phyloP scores from a whole-genome alignment of 2,329 filamentous ascomycete species.

The Cyphellophora attinorum region DNA sequence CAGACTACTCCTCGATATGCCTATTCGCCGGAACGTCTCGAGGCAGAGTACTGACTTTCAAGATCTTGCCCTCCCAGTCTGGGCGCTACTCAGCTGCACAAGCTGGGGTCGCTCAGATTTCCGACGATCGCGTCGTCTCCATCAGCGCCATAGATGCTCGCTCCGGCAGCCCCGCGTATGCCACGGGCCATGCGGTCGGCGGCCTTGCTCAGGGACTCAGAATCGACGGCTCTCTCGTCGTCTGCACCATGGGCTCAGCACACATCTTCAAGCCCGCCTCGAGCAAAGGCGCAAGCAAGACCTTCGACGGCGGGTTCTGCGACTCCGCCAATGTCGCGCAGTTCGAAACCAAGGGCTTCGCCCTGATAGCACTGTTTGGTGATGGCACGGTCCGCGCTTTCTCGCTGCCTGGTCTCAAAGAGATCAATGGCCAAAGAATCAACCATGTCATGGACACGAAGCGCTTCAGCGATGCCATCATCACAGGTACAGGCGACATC shows the following conservation, averaged over 20 bases:
- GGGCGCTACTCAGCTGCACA: conserved; percentile 64
- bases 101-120: conserved; percentile 57
- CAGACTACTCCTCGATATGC: conserved; percentile 88
- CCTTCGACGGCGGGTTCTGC: conserved; percentile 75
- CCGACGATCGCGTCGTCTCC: conserved; percentile 58
- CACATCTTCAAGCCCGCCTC: conserved; percentile 79
- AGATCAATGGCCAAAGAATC: conserved; percentile 62
- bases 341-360: conserved; percentile 64
- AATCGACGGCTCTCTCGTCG: conserved; percentile 72
- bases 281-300: conserved; percentile 83
- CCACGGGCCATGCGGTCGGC: conserved; percentile 66
- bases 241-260: conserved; percentile 63
- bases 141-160: conserved; percentile 73
- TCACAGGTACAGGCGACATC: conserved; percentile 71
- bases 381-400: conserved; percentile 73
- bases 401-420: conserved; percentile 78
- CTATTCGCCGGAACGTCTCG: conserved; percentile 83
- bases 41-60: conserved; percentile 81
- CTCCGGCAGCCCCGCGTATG: conserved; percentile 64
- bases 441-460: conserved; percentile 60
- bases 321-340: conserved; percentile 70
- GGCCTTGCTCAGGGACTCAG: conserved; percentile 64
- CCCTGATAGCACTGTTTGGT: conserved; percentile 74
- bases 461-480: conserved; percentile 58
- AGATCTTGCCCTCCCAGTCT: conserved; percentile 64